phyloP scores from a whole-genome alignment of 345 rosid genomes.

The Citrus mangshanensis region DNA sequence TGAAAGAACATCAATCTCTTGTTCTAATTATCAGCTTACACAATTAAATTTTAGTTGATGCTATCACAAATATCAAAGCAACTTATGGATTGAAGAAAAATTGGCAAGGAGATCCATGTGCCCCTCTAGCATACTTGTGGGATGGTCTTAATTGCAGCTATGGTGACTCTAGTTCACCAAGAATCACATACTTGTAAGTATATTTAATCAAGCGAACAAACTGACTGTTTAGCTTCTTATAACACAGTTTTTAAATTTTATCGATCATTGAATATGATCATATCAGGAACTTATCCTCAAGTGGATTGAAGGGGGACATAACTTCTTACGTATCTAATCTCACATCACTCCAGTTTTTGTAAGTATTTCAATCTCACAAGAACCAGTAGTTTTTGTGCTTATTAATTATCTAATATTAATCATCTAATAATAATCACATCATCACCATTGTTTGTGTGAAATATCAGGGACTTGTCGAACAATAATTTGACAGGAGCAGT shows the following conservation, averaged over 20 bases:
- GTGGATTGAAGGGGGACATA: conserved; percentile 30
- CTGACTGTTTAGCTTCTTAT: too few relatives aligned
- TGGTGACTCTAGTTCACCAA: neutral
- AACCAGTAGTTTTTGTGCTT: neutral
- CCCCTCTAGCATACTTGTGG: conserved; percentile 27
- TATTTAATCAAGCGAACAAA: neutral
- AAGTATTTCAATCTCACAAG: conserved; percentile 2
- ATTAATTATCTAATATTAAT: neutral
- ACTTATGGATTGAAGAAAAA: conserved; percentile 16
- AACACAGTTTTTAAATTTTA: neutral
- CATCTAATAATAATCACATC: neutral
- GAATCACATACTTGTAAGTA: conserved; percentile 31
- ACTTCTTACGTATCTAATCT: conserved; percentile 23
- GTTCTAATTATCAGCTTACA: neutral
- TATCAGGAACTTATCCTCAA: conserved; percentile 29
- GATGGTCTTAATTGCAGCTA: conserved; percentile 31
- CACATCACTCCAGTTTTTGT: conserved; percentile 20
- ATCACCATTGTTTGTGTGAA: too few relatives aligned
- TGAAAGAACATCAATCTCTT: too few relatives aligned
- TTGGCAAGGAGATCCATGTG: conserved; percentile 51
- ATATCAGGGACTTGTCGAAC: conserved; percentile 30
- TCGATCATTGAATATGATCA: too few relatives aligned
- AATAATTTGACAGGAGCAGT: conserved; percentile 23
- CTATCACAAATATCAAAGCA: conserved; percentile 25
- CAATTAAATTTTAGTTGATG: conserved; percentile 14